Conservation (phyloP, 2,329 filamentous ascomycete genomes). For the Aspergillus sp. region DNA sequence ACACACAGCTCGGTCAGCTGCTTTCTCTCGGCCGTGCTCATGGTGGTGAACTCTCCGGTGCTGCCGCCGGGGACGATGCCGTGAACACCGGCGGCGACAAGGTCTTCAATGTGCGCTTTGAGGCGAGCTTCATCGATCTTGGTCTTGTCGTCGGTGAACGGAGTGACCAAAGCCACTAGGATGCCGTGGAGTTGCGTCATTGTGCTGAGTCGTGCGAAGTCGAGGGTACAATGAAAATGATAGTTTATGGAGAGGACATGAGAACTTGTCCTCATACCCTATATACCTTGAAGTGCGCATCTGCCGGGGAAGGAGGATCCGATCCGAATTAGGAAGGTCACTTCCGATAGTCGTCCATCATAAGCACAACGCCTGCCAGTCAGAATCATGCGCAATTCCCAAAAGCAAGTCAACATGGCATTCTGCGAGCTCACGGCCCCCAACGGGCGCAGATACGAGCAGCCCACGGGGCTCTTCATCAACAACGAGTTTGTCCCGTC, state of each 20-base stretch:
- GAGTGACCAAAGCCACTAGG: conserved; percentile 42
- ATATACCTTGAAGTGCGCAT: too few species aligned
- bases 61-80: conserved; percentile 44
- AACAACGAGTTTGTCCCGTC: conserved; percentile 66
- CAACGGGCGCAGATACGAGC: conserved; percentile 59
- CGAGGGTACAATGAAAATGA: background rate
- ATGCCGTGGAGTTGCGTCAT: conserved; percentile 29
- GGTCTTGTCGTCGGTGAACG: conserved; percentile 36
- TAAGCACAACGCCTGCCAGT: too few species aligned
- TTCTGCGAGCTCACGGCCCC: conserved; percentile 62
- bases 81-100: conserved; percentile 39
- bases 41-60: conserved; percentile 42
- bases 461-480: conserved; percentile 69
- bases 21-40: conserved; percentile 39
- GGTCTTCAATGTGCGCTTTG: conserved; percentile 37
- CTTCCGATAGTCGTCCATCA: too few species aligned
- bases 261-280: too few species aligned
- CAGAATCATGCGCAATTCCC: too few species aligned
- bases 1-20: conserved; percentile 30
- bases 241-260: background rate
- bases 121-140: conserved; percentile 33
- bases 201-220: conserved; percentile 2
- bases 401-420: too few species aligned
- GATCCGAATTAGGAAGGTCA: too few species aligned
- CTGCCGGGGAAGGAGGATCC: too few species aligned